These are phyloP conservation scores for Fusarium poae DNA, from an alignment of 2,329 filamentous ascomycete genomes.

Conservation along the genomic window DNA sequence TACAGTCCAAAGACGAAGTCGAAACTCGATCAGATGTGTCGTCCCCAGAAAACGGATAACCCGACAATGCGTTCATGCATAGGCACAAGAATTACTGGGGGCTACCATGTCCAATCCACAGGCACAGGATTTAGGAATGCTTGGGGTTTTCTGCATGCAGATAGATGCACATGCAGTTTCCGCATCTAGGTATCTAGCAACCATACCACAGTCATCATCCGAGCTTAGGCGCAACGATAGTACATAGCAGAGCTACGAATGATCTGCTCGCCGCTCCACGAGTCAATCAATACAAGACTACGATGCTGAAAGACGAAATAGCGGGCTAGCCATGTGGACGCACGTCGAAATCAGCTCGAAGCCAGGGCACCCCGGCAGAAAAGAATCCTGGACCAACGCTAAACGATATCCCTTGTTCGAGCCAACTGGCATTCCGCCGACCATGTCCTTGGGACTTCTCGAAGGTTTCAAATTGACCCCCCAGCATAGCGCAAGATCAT, in stretches of 20 bases:
- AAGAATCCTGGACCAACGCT: constrained; percentile 35
- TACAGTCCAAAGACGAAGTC: not conserved
- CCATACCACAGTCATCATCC: not conserved
- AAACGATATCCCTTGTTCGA: constrained; percentile 39
- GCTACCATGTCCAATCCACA: constrained; percentile 33
- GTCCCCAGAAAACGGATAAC: constrained; percentile 31
- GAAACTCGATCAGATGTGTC: constrained; percentile 26
- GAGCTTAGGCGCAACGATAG: constrained; percentile 28
- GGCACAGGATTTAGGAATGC: constrained; percentile 29
- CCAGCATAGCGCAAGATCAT: constrained; percentile 49
- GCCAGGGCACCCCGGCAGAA: constrained; percentile 31
- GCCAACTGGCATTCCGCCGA: constrained; percentile 48
- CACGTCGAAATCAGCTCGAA: constrained; percentile 46
- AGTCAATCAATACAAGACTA: constrained; percentile 39
- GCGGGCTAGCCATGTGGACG: constrained; percentile 35
- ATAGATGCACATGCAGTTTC: constrained; percentile 28
- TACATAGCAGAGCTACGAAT: constrained; percentile 28
- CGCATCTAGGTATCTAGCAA: constrained; percentile 10
- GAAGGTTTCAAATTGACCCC: constrained; percentile 48
- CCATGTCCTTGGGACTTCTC: constrained; percentile 52
- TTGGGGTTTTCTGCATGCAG: constrained; percentile 26
- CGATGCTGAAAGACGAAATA: constrained; percentile 38
- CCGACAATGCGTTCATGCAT: constrained; percentile 46
- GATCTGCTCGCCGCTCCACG: constrained; percentile 45
- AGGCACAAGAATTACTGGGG: constrained; percentile 24